These are phyloP conservation scores for Ophiostoma piceae DNA, from an alignment of 2,329 filamentous ascomycete genomes.

Conservation along the genomic window DNA sequence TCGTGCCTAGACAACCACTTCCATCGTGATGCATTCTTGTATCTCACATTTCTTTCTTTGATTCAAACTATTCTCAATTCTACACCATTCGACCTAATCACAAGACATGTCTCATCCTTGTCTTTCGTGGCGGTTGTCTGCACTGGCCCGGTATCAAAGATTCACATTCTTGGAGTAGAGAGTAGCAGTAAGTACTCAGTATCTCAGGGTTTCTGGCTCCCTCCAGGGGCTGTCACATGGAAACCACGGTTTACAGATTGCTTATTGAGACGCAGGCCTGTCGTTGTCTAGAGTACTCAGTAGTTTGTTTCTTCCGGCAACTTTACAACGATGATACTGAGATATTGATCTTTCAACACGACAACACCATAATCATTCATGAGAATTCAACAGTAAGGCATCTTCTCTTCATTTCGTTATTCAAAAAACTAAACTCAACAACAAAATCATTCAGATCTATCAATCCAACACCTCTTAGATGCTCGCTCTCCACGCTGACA, in stretches of 20 bases:
- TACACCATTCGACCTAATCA: background rate
- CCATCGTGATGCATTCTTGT: background rate
- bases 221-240: constrained; percentile 6
- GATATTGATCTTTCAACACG: no score
- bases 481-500: background rate
- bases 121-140: background rate
- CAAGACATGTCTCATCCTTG: background rate
- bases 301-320: no score
- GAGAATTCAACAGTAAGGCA: no score
- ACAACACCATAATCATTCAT: no score
- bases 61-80: no score
- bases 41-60: no score
- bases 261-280: constrained; percentile 7
- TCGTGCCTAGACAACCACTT: background rate
- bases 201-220: background rate
- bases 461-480: background rate
- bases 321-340: no score
- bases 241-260: no score
- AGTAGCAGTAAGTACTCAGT: no score
- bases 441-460: background rate
- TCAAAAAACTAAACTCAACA: no score
- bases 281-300: background rate
- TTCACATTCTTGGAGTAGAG: background rate
- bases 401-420: no score
- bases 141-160: constrained; percentile 7